A percentile compares a stretch with the other conserved stretches of the same genome.
Conservation (phyloP, 805 yeast species). For the Myxozyma mucilagina region DNA sequence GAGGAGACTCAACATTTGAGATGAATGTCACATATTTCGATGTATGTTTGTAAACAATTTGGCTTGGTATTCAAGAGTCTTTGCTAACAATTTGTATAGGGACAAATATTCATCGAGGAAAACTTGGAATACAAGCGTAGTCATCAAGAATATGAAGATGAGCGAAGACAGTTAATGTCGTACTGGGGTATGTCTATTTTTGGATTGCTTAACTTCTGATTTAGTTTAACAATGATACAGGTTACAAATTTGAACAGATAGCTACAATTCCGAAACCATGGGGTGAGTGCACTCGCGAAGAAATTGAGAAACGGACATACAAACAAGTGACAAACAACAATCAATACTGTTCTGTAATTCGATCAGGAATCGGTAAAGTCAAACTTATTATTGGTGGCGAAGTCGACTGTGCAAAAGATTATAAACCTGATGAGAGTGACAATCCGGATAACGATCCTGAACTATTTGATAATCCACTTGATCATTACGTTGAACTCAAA, state of each 20-base stretch:
- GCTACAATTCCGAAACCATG: slow-evolving; percentile 78
- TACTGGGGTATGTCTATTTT: slow-evolving; percentile 34
- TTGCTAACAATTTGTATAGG: slow-evolving; percentile 14
- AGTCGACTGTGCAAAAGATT: slow-evolving; percentile 88
- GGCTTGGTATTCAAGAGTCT: neutral
- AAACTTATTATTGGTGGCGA: slow-evolving; percentile 80
- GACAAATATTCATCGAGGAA: slow-evolving; percentile 48
- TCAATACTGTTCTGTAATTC: slow-evolving; percentile 78
- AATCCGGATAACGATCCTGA: slow-evolving; percentile 30
- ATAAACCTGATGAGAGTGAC: slow-evolving; percentile 52
- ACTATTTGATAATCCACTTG: slow-evolving; percentile 48
- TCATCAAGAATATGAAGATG: slow-evolving; percentile 29
- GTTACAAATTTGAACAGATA: slow-evolving; percentile 82
- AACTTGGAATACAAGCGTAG: slow-evolving; percentile 37
- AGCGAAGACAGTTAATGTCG: slow-evolving; percentile 38
- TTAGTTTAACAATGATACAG: slow-evolving; percentile 45
- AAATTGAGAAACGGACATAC: slow-evolving; percentile 65
- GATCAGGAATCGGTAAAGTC: slow-evolving; percentile 77
- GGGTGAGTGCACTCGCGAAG: slow-evolving; percentile 62
- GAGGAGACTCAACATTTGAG: slow-evolving; percentile 53
- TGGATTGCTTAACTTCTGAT: neutral
- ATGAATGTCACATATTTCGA: slow-evolving; percentile 70
- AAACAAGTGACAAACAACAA: slow-evolving; percentile 66
- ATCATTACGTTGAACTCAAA: slow-evolving; percentile 83
- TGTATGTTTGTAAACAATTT: slow-evolving; percentile 40